Percentiles rank a stretch among this genome's conserved stretches.
Conservation (phyloP, 495 filamentous ascomycete genomes). For the Monascus purpureus region DNA sequence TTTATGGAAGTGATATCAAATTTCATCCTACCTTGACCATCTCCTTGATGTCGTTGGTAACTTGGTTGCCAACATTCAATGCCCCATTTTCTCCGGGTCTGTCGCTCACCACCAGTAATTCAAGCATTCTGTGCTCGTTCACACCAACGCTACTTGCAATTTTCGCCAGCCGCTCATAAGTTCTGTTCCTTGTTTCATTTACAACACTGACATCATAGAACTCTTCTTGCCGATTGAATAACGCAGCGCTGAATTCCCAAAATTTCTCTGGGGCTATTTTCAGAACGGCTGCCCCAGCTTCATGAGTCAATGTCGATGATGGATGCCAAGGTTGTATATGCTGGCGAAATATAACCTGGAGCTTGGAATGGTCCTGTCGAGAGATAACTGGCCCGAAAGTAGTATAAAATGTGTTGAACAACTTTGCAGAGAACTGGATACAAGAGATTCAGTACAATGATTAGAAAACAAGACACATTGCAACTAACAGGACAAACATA, state of each 20-base stretch:
- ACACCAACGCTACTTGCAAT: conserved; percentile 55
- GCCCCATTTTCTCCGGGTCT: conserved; percentile 45
- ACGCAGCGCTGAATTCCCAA: conserved; percentile 57
- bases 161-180: conserved; percentile 63
- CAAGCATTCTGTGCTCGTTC: conserved; percentile 47
- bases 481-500: conserved; percentile 63
- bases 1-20: conserved; percentile 32
- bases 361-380: conserved; percentile 39
- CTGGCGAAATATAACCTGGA: conserved; percentile 71
- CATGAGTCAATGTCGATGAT: conserved; percentile 72
- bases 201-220: conserved; percentile 77
- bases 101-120: conserved; percentile 48
- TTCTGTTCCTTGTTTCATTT: conserved; percentile 67
- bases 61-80: conserved; percentile 61
- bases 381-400: conserved; percentile 41
- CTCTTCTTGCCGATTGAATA: conserved; percentile 55
- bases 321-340: conserved; percentile 97
- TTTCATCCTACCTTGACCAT: conserved; percentile 51
- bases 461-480: not conserved
- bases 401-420: conserved; percentile 58
- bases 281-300: conserved; percentile 70
- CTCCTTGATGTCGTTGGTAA: conserved; percentile 72
- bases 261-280: conserved; percentile 53
- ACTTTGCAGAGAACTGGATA: conserved; percentile 42
- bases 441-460: not conserved